phyloP scores from a whole-genome alignment of 768 basidiomycete genomes.

The Scleroderma citrinum region DNA sequence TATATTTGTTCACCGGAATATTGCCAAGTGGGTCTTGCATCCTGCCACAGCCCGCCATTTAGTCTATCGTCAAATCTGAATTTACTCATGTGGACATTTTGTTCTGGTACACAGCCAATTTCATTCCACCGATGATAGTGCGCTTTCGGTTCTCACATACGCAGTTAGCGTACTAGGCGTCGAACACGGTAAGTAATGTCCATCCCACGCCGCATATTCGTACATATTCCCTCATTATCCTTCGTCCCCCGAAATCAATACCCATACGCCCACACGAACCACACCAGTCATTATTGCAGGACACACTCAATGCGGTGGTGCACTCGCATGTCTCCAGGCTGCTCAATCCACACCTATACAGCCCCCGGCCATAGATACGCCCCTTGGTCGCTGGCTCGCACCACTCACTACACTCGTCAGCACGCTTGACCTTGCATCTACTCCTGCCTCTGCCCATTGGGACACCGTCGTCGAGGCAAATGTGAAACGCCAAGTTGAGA shows the following conservation, averaged over 20 bases:
- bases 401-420: conserved; percentile 51
- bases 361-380: conserved; percentile 28
- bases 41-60: neutral
- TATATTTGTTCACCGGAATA: conserved; percentile 84
- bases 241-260: conserved; percentile 1
- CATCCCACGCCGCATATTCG: too few species aligned
- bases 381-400: conserved; percentile 66
- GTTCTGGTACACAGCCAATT: conserved; percentile 50
- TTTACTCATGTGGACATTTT: neutral
- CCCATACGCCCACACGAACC: neutral
- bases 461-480: conserved; percentile 52
- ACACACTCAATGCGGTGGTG: conserved; percentile 81
- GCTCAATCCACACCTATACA: conserved; percentile 27
- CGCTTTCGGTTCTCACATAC: conserved; percentile 66
- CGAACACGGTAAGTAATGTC: conserved; percentile 57
- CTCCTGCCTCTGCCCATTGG: conserved; percentile 33
- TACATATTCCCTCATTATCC: too few species aligned
- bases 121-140: conserved; percentile 63
- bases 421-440: conserved; percentile 38
- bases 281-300: conserved; percentile 73
- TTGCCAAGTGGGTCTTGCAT: conserved; percentile 64
- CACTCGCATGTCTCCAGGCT: conserved; percentile 46
- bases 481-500: conserved; percentile 50
- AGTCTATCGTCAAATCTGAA: neutral
- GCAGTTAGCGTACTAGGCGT: conserved; percentile 68